Conservation (phyloP, 768 basidiomycete species). For the Amanita jacksonii region DNA sequence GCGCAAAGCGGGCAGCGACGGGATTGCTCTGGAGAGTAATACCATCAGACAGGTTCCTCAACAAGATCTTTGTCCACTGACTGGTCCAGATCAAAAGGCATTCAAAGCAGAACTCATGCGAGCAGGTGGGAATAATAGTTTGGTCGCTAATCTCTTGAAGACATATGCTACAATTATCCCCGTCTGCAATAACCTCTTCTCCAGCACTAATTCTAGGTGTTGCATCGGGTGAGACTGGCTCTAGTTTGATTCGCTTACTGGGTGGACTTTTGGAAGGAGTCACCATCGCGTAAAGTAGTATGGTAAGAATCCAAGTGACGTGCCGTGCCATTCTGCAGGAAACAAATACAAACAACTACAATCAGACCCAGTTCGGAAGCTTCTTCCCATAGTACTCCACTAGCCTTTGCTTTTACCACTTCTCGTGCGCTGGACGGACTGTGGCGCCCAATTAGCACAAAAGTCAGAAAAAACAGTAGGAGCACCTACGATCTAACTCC, state of each 20-base stretch:
- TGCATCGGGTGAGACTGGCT: conserved; percentile 13
- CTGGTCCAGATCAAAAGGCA: conserved; percentile 84
- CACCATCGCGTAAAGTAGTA: neutral
- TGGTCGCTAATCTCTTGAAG: conserved; percentile 68
- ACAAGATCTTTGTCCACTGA: conserved; percentile 22
- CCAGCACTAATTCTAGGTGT: conserved; percentile 10
- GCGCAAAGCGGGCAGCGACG: conserved; percentile 72
- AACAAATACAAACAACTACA: no score
- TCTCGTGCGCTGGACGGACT: conserved; percentile 39
- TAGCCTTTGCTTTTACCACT: no score
- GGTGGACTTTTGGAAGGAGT: conserved; percentile 19
- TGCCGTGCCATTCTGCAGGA: no score
- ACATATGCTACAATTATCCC: conserved; percentile 79
- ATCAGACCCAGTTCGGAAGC: no score
- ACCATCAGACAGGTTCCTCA: neutral
- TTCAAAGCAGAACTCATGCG: conserved; percentile 91
- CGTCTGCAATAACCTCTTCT: conserved; percentile 28
- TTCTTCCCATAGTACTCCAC: no score
- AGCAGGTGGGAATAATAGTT: conserved; percentile 75
- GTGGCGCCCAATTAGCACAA: neutral
- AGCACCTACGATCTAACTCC: conserved; percentile 66
- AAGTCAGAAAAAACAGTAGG: neutral
- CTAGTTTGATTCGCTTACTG: conserved; percentile 29
- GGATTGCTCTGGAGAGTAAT: conserved; percentile 48
- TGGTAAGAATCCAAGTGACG: no score